phyloP scores from a whole-genome alignment of 2,329 filamentous ascomycete genomes.

The Diplodia corticola region DNA sequence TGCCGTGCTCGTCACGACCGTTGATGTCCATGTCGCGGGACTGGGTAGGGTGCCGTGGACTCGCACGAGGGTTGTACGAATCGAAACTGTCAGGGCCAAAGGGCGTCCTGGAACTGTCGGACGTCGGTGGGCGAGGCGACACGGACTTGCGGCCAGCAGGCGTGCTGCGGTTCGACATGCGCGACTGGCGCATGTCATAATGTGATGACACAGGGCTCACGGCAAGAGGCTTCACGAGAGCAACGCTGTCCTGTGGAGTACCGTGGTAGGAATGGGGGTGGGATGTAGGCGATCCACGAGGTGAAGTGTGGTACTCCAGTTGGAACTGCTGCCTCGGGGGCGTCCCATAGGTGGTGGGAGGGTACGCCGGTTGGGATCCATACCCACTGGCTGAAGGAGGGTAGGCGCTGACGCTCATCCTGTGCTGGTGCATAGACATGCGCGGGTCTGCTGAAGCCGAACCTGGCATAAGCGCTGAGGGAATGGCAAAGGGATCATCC shows the following conservation, averaged over 20 bases:
- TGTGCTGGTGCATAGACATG: slow-evolving; percentile 25
- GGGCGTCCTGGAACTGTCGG: slow-evolving; percentile 53
- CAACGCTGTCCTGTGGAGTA: slow-evolving; percentile 43
- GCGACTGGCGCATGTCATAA: slow-evolving; percentile 37
- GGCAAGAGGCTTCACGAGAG: slow-evolving; percentile 45
- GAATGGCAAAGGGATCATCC: slow-evolving; percentile 27
- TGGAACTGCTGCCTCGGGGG: slow-evolving; percentile 31
- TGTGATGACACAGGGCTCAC: slow-evolving; percentile 45
- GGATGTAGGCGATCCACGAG: slow-evolving; percentile 33
- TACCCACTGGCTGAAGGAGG: slow-evolving; percentile 29
- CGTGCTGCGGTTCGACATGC: slow-evolving; percentile 49
- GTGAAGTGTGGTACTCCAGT: slow-evolving; percentile 35
- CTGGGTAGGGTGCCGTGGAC: slow-evolving; percentile 38
- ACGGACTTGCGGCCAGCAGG: slow-evolving; percentile 66
- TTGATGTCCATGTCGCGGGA: slow-evolving; percentile 36
- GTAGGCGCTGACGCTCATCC: slow-evolving; percentile 25
- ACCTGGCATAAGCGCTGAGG: slow-evolving; percentile 37
- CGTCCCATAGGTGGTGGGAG: slow-evolving; percentile 25
- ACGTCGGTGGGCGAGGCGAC: slow-evolving; percentile 63
- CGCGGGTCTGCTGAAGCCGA: slow-evolving; percentile 25
- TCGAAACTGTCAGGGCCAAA: slow-evolving; percentile 78
- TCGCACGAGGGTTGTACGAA: slow-evolving; percentile 61
- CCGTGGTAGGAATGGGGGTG: slow-evolving; percentile 50
- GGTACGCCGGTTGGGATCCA: slow-evolving; percentile 25
- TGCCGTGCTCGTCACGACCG: slow-evolving; percentile 54